These are phyloP conservation scores for Botrytis medusae DNA, from an alignment of 2,329 filamentous ascomycete genomes.

Conservation along the genomic window DNA sequence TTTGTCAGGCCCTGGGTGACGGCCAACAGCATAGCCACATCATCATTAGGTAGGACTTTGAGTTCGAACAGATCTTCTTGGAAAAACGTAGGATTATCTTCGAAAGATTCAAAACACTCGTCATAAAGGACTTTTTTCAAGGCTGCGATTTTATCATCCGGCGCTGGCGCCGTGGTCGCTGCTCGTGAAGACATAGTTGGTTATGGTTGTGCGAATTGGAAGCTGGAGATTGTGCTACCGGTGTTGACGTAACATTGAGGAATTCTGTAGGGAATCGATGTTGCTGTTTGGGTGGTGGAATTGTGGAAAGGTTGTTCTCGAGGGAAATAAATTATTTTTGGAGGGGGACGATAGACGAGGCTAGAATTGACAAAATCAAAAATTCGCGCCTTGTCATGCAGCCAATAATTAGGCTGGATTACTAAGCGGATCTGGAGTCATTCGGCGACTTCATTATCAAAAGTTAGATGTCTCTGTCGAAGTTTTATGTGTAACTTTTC, in stretches of 20 bases:
- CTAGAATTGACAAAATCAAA: background rate
- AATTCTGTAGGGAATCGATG: background rate
- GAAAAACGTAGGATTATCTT: conserved; percentile 47
- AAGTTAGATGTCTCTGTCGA: background rate
- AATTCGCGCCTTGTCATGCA: conserved; percentile 13
- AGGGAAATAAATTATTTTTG: conserved; percentile 21
- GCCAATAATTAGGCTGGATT: background rate
- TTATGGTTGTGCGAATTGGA: conserved; percentile 5
- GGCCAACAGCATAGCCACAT: conserved; percentile 54
- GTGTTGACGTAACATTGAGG: conserved; percentile 29
- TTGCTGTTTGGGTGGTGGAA: background rate
- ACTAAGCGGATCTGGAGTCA: background rate
- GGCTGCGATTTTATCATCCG: conserved; percentile 28
- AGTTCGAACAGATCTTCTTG: conserved; percentile 59
- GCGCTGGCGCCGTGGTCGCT: background rate
- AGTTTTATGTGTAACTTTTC: no score
- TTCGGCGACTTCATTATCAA: background rate
- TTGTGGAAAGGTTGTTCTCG: background rate
- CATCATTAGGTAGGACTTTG: conserved; percentile 56
- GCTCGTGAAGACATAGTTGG: conserved; percentile 16
- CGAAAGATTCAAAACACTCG: conserved; percentile 28
- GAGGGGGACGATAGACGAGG: conserved; percentile 20
- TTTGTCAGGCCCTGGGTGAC: conserved; percentile 59
- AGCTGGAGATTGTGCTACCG: conserved; percentile 29
- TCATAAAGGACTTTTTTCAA: conserved; percentile 37